Conservation (phyloP, 225 moss, liverwort and hornwort genomes). For the Rhytidiadelphus loreus region DNA sequence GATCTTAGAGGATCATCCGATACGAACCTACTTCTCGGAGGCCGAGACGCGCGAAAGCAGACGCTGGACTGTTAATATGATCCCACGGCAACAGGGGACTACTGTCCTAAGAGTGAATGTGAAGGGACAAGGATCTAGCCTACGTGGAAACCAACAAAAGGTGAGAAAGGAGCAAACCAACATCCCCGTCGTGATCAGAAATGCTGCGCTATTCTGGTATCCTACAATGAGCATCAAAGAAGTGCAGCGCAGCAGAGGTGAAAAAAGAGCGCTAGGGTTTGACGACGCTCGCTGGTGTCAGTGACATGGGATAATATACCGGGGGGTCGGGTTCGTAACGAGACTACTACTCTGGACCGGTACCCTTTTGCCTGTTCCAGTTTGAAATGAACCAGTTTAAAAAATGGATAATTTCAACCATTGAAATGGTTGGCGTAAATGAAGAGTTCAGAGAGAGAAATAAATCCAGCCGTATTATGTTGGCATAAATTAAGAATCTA, state of each 20-base stretch:
- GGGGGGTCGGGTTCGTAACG: neutral
- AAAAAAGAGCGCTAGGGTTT: neutral
- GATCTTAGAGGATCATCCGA: neutral
- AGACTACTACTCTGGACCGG: neutral
- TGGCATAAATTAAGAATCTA: neutral
- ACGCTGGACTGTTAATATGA: neutral
- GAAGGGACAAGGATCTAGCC: neutral
- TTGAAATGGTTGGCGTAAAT: neutral
- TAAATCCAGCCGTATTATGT: neutral
- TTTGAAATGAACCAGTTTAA: neutral
- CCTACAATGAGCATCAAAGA: neutral
- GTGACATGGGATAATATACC: neutral
- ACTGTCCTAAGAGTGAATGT: neutral
- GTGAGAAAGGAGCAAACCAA: neutral
- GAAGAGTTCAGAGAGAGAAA: neutral
- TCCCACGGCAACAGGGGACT: neutral
- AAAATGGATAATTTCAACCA: neutral
- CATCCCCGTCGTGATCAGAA: neutral
- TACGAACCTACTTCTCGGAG: neutral
- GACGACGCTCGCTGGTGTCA: neutral
- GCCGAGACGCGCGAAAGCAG: neutral
- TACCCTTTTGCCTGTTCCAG: neutral
- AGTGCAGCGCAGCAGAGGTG: neutral
- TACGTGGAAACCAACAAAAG: neutral
- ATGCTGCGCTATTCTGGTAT: neutral